These are phyloP conservation scores for Serpula lacrymans DNA, from an alignment of 768 basidiomycete species.

Conservation along the genomic window DNA sequence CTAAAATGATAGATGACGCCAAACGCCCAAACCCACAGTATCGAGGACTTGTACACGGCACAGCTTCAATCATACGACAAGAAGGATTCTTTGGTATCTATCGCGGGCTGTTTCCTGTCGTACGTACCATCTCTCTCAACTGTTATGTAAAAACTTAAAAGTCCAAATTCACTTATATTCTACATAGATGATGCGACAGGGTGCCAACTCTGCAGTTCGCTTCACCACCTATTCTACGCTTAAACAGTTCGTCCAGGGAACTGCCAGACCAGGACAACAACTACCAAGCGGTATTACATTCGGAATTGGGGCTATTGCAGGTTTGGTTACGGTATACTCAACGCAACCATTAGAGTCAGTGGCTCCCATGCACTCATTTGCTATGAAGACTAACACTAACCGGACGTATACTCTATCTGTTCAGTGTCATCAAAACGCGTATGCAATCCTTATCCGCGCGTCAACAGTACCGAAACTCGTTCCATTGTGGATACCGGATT, in stretches of 20 bases:
- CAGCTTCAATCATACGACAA: constrained; percentile 70
- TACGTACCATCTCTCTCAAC: constrained; percentile 36
- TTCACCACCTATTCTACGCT: constrained; percentile 95
- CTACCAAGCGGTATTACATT: constrained; percentile 90
- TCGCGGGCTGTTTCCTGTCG: constrained; percentile 90
- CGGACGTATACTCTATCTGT: constrained; percentile 5
- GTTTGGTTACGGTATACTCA: constrained; percentile 90
- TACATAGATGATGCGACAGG: constrained; percentile 91
- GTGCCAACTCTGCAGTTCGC: constrained; percentile 93
- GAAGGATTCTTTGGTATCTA: constrained; percentile 88
- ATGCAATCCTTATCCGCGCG: constrained; percentile 93
- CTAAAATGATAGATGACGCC: constrained; percentile 94
- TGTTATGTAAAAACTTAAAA: no score
- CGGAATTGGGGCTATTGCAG: constrained; percentile 90
- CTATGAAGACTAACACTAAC: neutral
- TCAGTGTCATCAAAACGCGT: constrained; percentile 92
- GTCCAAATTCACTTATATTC: no score
- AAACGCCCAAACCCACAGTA: constrained; percentile 83
- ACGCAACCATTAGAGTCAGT: constrained; percentile 82
- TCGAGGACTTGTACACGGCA: constrained; percentile 85
- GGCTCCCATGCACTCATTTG: neutral
- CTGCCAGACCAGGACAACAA: constrained; percentile 75
- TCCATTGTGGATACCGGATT: constrained; percentile 94
- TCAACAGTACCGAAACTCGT: constrained; percentile 84
- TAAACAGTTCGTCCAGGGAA: constrained; percentile 90